Evolutionary conservation across 169 alveolate genomes (phyloP), one percentile per base, ranked within the genome.

Genomic region (Plasmodium sp.): DNA sequence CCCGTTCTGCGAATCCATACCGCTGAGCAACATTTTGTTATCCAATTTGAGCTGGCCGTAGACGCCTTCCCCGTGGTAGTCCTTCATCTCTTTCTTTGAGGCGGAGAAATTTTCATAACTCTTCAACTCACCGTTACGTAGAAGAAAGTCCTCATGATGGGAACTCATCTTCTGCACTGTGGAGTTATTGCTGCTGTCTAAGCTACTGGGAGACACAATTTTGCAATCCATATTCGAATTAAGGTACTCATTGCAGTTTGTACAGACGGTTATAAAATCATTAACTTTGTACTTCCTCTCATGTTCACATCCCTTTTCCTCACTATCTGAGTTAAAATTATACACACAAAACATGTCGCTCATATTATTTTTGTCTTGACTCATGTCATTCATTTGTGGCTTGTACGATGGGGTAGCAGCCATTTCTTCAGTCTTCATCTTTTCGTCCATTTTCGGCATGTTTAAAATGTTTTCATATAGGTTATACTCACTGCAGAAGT

Each of bases 251-350:
- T 86, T 72, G 56, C 93, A 86, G 31, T 75, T 75, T 86, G 84
- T 86, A 33, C 93, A 86, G 58, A 86, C 79, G 45, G 93, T 86
- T 75, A 86, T 75, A 77, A 86, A 86, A 54, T 86, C 93, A 86
- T 86, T 86, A 31, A 86, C 75, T 86, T 86, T 86, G 48, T 79
- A 86, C 31, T 75, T 86, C 43, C 48, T 51, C 62, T 86, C 93
- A 77, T 86, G 93, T 9, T 71, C 5, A 86, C 93, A 86, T 56
- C 5, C 51, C 81, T 86, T 86, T 86, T 86, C 93, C 27, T 86
- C 93, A 56, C 82, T 86, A 86, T 86, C 93, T 34, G 93, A 86
- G 45, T 77, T 86, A 79, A 86, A 86, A 77, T 75, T 86, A 45
- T 86, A 86, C 18, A 18, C 81, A 75, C 73, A 48, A 86, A 18